Evolutionary conservation across 192 early-diverging fungal genomes (phyloP), one percentile per base, ranked within the genome.

Genomic region (Chytriomyces sp.): DNA sequence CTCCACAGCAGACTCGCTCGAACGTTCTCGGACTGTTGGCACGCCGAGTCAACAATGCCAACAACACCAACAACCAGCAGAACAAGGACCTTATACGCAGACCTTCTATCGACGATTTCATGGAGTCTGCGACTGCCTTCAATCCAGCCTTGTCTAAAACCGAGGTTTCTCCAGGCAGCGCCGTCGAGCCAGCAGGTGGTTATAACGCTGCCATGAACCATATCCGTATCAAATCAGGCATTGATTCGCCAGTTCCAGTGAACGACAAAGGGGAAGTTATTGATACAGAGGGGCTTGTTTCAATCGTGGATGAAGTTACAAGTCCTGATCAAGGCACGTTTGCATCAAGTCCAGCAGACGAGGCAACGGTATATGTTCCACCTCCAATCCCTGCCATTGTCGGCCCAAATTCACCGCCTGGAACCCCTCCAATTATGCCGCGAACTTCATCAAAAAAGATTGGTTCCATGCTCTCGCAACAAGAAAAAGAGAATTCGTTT

Each of bases 71-170:
- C 20, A 64, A 28, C 63, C 11, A 11, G 63, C 18, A 13, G 35
- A 64, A 43, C 11, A 13, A 28, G 63, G 63, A 26, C 63, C 24
- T 43, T 11, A 26, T 24, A 10, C 62, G 62, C n/a, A 18, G 16
- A 11, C 62, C 62, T 16, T 64, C 62, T 3, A 16, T 64, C 62
- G 62, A 64, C 26, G n/a, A 24, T 26, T 64, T 64, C n/a, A 64
- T 64, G 10, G 62, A 64, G 26, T 11, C 16, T 11, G 62, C 10
- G 3, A 16, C 11, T 26, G 20, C 53, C 5, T 18, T 28, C 62
- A 28, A 28, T 28, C 26, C 26, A 26, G 16, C n/a, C 10, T 26
- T 64, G n/a, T 16, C 62, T 16, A 64, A 28, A 18, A 18, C 16
- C 26, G 62, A 64, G 3, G 10, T 64, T 18, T 28, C 62, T 0